phyloP scores from a whole-genome alignment of 805 yeast genomes.

The Metschnikowia amazonensis region DNA sequence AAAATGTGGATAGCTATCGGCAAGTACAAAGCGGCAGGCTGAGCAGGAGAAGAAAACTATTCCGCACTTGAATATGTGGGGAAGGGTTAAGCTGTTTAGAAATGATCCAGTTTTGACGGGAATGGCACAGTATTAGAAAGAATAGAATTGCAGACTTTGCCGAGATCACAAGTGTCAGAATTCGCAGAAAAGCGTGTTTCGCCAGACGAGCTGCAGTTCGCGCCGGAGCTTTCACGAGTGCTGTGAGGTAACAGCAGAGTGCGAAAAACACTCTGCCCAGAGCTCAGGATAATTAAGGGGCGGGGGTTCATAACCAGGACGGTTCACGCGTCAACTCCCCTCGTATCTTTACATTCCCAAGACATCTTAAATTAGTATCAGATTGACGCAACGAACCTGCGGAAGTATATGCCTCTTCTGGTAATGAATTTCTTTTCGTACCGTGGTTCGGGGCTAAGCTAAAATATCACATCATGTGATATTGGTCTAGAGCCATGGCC shows the following conservation, averaged over 20 bases:
- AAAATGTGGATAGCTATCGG: neutral
- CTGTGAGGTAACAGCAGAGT: neutral
- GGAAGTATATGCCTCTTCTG: no score
- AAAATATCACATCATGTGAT: no score
- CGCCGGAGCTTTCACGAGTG: constrained; percentile 4
- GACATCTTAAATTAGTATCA: neutral
- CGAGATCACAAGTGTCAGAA: constrained; percentile 4
- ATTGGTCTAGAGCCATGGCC: no score
- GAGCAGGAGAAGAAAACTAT: neutral
- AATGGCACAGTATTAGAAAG: neutral
- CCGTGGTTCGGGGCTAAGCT: no score
- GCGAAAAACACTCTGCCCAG: constrained; percentile 1
- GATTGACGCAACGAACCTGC: neutral
- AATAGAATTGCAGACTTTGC: constrained; percentile 3
- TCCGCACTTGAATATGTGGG: neutral
- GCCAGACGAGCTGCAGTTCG: constrained; percentile 4
- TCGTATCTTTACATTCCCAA: neutral
- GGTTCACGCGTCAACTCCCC: neutral
- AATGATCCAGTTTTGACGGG: neutral
- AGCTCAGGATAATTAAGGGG: neutral
- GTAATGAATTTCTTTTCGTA: no score
- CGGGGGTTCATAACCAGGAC: constrained; percentile 1
- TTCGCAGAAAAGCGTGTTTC: constrained; percentile 7
- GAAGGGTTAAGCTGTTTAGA: no score
- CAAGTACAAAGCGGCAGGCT: neutral